Percentiles rank a stretch among this genome's conserved stretches.
Evolutionary conservation across 176 grass and related monocot genomes (phyloP).

Genomic region (Ampelocalamus luodianensis): DNA sequence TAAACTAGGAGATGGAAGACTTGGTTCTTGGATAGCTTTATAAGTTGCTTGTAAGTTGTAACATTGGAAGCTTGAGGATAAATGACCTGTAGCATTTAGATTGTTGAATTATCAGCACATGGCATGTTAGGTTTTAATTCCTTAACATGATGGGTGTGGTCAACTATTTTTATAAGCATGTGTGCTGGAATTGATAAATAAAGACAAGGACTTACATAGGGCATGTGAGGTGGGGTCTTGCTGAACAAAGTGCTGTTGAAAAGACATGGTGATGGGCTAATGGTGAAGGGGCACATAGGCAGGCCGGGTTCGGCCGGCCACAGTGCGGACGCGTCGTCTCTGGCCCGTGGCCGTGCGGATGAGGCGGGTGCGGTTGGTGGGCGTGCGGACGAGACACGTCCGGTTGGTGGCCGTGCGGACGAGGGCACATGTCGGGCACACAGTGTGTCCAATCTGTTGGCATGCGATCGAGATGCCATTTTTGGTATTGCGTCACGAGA

Average conservation of each 20-base stretch:
- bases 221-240: constrained; percentile 27
- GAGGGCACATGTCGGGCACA: too few relatives aligned
- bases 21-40: neutral
- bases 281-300: too few relatives aligned
- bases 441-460: too few relatives aligned
- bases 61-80: constrained; percentile 4
- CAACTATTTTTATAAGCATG: neutral
- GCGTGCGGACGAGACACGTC: too few relatives aligned
- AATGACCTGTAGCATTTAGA: neutral
- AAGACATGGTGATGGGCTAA: too few relatives aligned
- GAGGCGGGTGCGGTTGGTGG: too few relatives aligned
- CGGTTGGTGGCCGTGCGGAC: too few relatives aligned
- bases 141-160: neutral
- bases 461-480: too few relatives aligned
- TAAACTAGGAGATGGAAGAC: neutral
- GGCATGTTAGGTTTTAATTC: neutral
- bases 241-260: neutral
- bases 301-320: too few relatives aligned
- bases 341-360: too few relatives aligned
- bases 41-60: neutral
- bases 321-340: too few relatives aligned
- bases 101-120: neutral
- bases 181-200: constrained; percentile 5
- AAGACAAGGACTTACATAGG: neutral
- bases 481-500: too few relatives aligned